These are phyloP conservation scores for Berkeleyomyces rouxiae DNA, from an alignment of 2,329 filamentous ascomycete genomes.

Conservation along the genomic window DNA sequence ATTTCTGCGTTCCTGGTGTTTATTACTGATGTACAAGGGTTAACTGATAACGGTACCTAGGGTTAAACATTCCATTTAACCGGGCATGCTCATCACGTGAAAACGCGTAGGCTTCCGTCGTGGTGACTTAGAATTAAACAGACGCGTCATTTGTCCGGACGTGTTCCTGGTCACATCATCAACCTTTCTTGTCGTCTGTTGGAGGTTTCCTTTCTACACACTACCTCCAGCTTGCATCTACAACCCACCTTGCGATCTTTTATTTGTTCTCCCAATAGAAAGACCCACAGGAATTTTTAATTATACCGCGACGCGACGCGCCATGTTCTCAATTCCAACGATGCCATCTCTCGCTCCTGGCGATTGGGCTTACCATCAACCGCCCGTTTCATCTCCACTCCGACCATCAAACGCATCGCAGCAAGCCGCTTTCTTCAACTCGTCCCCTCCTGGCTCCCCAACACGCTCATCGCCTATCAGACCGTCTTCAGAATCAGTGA, in stretches of 20 bases:
- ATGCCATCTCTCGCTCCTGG: conserved; percentile 28
- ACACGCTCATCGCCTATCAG: conserved; percentile 9
- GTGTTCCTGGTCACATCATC: neutral
- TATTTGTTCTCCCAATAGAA: neutral
- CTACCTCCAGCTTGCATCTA: neutral
- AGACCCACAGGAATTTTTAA: too few relatives aligned
- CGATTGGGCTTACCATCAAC: conserved; percentile 24
- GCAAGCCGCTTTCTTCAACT: conserved; percentile 2
- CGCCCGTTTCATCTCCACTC: conserved; percentile 34
- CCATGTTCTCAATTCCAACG: conserved; percentile 28
- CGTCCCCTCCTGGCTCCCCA: conserved; percentile 7
- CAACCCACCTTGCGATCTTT: neutral
- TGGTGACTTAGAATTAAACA: neutral
- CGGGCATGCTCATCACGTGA: neutral
- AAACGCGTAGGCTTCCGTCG: neutral
- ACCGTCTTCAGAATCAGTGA: conserved; percentile 23
- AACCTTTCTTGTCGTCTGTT: too few relatives aligned
- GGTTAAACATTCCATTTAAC: neutral
- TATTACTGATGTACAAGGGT: neutral
- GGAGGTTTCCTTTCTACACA: neutral
- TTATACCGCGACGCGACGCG: conserved; percentile 2
- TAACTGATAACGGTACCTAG: neutral
- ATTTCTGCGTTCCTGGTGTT: neutral
- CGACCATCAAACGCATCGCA: conserved; percentile 35
- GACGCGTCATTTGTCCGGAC: neutral